Percentiles rank a stretch among this genome's conserved stretches.
Evolutionary conservation across 345 rosid genomes (phyloP).

Genomic region (Arabidopsis arenosa): DNA sequence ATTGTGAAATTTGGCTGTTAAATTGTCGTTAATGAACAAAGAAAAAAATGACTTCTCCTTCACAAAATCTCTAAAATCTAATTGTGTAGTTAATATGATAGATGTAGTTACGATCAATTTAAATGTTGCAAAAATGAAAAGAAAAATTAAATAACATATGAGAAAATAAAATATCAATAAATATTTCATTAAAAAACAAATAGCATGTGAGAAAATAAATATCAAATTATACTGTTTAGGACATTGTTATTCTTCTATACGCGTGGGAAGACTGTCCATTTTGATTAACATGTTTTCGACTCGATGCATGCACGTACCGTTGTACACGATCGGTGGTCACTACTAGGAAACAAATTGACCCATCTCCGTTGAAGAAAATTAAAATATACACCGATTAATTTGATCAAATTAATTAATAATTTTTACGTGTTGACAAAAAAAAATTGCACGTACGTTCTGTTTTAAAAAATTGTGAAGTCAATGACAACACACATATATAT

Average conservation of each 20-base stretch:
- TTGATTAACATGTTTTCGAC: slow-evolving; percentile 21
- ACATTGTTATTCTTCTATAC: slow-evolving; percentile 28
- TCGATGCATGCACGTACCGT: slow-evolving; percentile 37
- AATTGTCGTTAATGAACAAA: too few species aligned
- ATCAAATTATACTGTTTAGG: slow-evolving; percentile 11
- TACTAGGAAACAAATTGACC: slow-evolving; percentile 31
- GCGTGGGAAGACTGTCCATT: slow-evolving; percentile 37
- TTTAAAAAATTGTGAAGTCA: not conserved
- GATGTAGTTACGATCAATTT: too few species aligned
- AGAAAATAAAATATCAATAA: not conserved
- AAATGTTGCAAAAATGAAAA: not conserved
- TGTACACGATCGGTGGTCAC: slow-evolving; percentile 37
- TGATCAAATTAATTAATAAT: not conserved
- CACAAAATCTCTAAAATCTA: too few species aligned
- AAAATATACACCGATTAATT: slow-evolving; percentile 37
- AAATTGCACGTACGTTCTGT: not conserved
- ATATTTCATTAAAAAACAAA: too few species aligned
- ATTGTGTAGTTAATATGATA: too few species aligned
- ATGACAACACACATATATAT: not conserved
- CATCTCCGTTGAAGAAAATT: slow-evolving; percentile 3
- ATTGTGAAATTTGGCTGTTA: too few species aligned
- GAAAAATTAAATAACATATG: not conserved
- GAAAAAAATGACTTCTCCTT: too few species aligned
- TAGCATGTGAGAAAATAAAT: not conserved
- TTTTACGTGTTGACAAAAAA: not conserved